These are phyloP conservation scores for Angophora floribunda DNA, from an alignment of 345 rosid genomes.

Conservation along the genomic window DNA sequence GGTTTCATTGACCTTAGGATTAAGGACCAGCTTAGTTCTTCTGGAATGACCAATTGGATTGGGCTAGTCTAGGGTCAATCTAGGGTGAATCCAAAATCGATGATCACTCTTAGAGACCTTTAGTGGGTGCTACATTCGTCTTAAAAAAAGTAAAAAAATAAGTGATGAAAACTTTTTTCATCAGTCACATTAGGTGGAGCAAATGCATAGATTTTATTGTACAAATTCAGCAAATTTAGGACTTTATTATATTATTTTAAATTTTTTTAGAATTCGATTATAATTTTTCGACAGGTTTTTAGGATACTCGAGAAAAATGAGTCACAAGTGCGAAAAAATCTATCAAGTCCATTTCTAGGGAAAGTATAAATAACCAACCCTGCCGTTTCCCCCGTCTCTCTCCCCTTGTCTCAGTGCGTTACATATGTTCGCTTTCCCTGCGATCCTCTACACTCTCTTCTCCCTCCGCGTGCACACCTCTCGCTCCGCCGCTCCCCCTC, in stretches of 20 bases:
- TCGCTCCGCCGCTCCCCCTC: background rate
- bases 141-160: no score
- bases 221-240: accelerated
- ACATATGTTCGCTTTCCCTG: background rate
- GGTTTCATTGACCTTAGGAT: no score
- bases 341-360: background rate
- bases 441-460: background rate
- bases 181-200: background rate
- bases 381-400: background rate
- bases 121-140: no score
- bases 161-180: background rate
- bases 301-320: background rate
- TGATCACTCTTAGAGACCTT: no score
- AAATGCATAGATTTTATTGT: background rate
- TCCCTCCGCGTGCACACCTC: background rate
- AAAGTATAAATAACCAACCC: background rate
- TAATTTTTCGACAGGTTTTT: background rate
- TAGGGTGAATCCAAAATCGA: no score
- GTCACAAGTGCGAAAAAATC: background rate
- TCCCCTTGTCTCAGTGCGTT: background rate
- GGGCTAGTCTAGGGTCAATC: no score
- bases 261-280: background rate
- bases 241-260: background rate
- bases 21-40: no score
- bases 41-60: no score